A percentile compares a stretch with the other conserved stretches of the same genome.
Evolutionary conservation across 148 eudicot genomes (phyloP).

Genomic region (Camellia japonica): DNA sequence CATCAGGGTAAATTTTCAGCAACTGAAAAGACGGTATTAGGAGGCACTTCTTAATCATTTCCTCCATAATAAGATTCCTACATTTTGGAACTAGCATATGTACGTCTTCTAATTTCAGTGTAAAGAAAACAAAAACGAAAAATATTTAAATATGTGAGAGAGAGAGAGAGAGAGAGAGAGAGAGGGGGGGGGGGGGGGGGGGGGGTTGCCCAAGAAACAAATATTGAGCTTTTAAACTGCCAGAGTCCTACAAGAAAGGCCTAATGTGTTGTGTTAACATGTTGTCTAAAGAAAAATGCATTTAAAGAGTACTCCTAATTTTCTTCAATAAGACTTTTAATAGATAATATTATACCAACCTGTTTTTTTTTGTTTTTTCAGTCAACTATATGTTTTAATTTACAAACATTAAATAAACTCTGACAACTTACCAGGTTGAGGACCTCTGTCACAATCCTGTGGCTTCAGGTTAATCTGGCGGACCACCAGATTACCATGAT

Average conservation of each 20-base stretch:
- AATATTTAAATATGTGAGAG: neutral
- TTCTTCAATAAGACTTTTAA: neutral
- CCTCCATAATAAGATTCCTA: neutral
- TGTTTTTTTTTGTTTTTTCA: neutral
- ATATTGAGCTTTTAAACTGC: neutral
- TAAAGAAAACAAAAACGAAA: neutral
- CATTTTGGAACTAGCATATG: neutral
- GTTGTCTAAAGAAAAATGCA: neutral
- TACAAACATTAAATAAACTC: neutral
- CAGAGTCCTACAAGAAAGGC: neutral
- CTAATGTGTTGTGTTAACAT: neutral
- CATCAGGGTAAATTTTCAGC: neutral
- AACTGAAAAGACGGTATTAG: neutral
- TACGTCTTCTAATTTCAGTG: neutral
- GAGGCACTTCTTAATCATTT: neutral
- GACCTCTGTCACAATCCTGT: slow-evolving; percentile 47
- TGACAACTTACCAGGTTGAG: slow-evolving; percentile 45
- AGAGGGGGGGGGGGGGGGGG: too few species aligned
- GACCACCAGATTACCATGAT: slow-evolving; percentile 61
- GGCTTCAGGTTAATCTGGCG: slow-evolving; percentile 67
- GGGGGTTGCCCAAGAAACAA: neutral
- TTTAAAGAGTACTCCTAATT: neutral
- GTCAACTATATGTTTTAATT: neutral
- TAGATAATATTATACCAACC: neutral
- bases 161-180: too few species aligned